Evolutionary conservation across 805 yeast genomes (phyloP), one percentile per base, ranked within the genome.

Genomic region (Candida adriatica): DNA sequence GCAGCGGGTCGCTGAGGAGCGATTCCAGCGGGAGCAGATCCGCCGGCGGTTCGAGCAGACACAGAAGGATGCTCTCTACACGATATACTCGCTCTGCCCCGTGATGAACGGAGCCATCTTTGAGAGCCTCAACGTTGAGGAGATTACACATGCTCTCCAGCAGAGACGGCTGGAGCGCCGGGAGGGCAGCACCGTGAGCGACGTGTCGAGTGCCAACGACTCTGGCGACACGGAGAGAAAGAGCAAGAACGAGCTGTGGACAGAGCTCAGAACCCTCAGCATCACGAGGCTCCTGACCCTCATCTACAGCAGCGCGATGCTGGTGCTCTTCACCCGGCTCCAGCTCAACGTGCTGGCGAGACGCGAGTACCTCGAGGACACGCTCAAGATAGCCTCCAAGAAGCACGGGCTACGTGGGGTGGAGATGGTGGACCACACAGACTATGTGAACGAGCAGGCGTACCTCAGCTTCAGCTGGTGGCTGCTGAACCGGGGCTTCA

Each of bases 381-480:
- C 95, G 5, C 68, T 84, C 29, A 69, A 71, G 37, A 61, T 81
- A 53, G 87, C 92, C 0, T 75, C 79, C 1, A 49, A 51, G 29
- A 55, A 52, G 18, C 52, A 43, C 58, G 72, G 59, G 33, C 45
- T 46, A 15, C 30, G 35, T 22, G 35, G 23, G 13, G 35, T 38
- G 8, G 47, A 43, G 21, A 24, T 34, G 29, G 30, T 34, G 7
- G 56, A 52, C 37, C 44, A 55, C 20, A 48, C 48, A 22, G 70
- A 71, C 43, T 75, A 79, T 49, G 58, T 70, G 20, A 67, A 79
- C 23, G 92, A 82, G 46, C 90, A 92, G 47, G 80, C 86, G 30
- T 90, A 82, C 52, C 64, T 90, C 28, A 80, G 94, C 0, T 70
- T 86, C 40, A 79, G 88, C 39, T 90, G 96, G 96, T 90, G 96